Evolutionary conservation across 805 yeast species (phyloP), one percentile per base, ranked within the genome.

Genomic region (Starmerella gropengiesseri): DNA sequence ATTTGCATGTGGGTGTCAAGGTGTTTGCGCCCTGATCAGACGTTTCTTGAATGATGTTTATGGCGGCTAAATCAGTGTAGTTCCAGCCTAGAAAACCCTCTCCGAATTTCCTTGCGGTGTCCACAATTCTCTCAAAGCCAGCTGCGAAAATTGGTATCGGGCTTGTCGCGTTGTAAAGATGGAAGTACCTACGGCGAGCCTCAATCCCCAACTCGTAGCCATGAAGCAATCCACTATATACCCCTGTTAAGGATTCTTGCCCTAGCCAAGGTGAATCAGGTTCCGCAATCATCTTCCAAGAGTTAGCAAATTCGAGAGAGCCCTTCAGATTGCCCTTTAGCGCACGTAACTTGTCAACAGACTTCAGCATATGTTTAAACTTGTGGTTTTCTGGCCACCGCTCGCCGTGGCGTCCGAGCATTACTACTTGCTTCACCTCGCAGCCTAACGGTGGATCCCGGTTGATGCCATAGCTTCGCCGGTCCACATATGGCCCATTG

Each of bases 391-490:
- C 60, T 9, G 73, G 76, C 54, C 62, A 75, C 39, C 81, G 63
- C 54, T 74, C 81, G 13, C 80, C 81, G 48, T 76, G 81, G 49
- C 81, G 67, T 44, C 66, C 61, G 29, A 70, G 50, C 50, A 70
- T 54, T 49, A 70, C 71, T 7, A 73, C 79, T 55, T 75, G 80
- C 46, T 73, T 74, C 36, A 74, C 63, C 0, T 58, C 50, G 55
- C 79, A 73, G 27, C 65, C 66, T 1, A 52, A 57, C 13, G 81
- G 81, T 1, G 70, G 59, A 16, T 70, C 74, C 31, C 72, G 63
- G 36, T 67, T 62, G 34, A 76, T 68, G 13, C 81, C 81, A 45
- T 53, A 66, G 0, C 78, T 77, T 4, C 65, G 61, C 40, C 69
- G 63, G 46, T 47, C 51, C 18, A 37, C 30, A 34, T 47, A 47